Conservation (phyloP, 257 asterid species). For the Perilla frutescens region DNA sequence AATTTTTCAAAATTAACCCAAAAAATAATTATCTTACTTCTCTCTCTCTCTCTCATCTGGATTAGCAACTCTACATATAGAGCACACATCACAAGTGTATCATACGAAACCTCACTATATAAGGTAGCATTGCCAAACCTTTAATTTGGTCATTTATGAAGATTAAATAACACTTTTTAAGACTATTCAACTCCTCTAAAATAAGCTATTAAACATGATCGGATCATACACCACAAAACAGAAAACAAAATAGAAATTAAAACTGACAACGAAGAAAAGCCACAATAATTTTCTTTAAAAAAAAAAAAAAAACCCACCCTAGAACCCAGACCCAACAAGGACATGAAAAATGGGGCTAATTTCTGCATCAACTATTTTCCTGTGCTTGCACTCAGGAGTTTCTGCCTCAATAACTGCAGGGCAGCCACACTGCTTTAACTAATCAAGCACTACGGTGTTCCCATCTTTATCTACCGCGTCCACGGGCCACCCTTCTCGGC, state of each 20-base stretch:
- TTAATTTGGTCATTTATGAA: background rate
- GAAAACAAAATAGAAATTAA: background rate
- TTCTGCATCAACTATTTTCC: slow-evolving; percentile 22
- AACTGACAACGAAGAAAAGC: slow-evolving; percentile 11
- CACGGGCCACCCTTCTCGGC: slow-evolving; percentile 28
- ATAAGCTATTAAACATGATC: slow-evolving; percentile 32
- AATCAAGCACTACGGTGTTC: background rate
- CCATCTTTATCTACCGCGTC: background rate
- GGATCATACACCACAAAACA: slow-evolving; percentile 25
- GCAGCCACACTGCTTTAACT: slow-evolving; percentile 23
- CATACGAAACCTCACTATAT: no score
- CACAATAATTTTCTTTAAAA: slow-evolving; percentile 15
- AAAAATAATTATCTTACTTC: no score
- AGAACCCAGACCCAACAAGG: slow-evolving; percentile 43
- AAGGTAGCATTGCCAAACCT: background rate
- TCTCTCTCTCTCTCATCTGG: no score
- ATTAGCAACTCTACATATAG: no score
- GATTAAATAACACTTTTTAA: background rate
- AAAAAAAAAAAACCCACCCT: slow-evolving; percentile 16
- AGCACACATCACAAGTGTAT: no score
- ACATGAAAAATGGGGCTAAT: slow-evolving; percentile 23
- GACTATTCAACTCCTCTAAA: slow-evolving; percentile 1
- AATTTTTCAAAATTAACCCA: no score
- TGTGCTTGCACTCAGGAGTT: slow-evolving; percentile 26
- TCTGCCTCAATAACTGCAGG: slow-evolving; percentile 12